Evolutionary conservation across 139 green algal species (phyloP).

Genomic region (Spirogloea muscicola): DNA sequence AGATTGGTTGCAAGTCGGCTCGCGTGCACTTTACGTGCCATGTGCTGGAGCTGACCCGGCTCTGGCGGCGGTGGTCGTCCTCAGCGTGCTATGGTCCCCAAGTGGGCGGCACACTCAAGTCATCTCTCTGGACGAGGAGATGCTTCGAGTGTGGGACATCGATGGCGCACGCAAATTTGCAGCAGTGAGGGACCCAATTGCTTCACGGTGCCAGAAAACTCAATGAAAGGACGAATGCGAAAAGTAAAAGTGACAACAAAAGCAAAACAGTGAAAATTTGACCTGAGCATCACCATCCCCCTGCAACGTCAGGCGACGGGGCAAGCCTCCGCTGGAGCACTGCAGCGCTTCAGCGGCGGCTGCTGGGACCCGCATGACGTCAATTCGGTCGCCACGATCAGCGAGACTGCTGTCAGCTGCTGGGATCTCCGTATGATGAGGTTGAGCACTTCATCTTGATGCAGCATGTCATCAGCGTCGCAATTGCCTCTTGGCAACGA

Average conservation of each 20-base stretch:
- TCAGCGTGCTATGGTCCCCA: conserved; percentile 26
- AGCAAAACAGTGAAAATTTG: not conserved
- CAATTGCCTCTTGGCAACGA: too few species aligned
- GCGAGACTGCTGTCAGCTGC: conserved; percentile 50
- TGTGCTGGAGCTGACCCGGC: too few species aligned
- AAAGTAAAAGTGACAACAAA: not conserved
- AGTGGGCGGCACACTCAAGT: conserved; percentile 7
- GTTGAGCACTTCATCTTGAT: too few species aligned
- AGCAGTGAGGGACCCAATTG: conserved; percentile 7
- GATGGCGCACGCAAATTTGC: not conserved
- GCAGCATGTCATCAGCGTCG: too few species aligned
- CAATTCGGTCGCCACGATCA: conserved; percentile 48
- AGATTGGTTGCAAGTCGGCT: not conserved
- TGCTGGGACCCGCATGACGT: conserved; percentile 57
- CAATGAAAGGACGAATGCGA: not conserved
- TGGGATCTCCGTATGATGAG: conserved; percentile 66
- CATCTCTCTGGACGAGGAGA: conserved; percentile 12
- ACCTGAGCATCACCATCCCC: not conserved
- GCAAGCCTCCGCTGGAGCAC: conserved; percentile 24
- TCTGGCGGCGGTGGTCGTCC: not conserved
- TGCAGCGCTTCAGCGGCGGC: conserved; percentile 61
- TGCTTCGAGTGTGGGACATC: conserved; percentile 15
- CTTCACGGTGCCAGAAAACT: not conserved
- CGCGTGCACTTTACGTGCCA: too few species aligned
- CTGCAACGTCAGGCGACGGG: not conserved